phyloP scores from a whole-genome alignment of 1,284 basidiomycete species.

The Ustilago esculenta region DNA sequence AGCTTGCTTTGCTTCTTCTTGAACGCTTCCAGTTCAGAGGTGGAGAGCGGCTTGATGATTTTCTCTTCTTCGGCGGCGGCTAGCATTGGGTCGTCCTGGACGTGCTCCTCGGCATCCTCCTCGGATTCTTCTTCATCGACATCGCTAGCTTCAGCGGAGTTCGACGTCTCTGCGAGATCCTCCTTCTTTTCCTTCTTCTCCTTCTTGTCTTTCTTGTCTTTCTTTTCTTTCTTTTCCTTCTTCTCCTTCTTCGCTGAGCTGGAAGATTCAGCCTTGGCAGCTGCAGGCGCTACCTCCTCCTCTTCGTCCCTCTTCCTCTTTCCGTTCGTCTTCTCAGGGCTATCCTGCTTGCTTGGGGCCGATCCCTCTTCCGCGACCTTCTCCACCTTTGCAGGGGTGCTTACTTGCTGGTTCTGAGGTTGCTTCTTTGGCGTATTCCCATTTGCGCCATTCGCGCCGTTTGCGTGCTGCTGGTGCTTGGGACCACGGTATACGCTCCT shows the following conservation, averaged over 20 bases:
- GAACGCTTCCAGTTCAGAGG: constrained; percentile 57
- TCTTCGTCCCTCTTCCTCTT: constrained; percentile 33
- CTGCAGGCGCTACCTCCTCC: too few relatives aligned
- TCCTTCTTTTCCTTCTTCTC: constrained; percentile 66
- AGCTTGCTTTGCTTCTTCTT: constrained; percentile 60
- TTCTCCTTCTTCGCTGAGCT: constrained; percentile 21
- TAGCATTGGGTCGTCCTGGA: constrained; percentile 45
- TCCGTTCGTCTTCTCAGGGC: constrained; percentile 16
- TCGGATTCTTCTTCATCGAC: neutral
- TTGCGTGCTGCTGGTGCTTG: constrained; percentile 19
- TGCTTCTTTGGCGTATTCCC: constrained; percentile 19
- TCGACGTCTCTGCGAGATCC: neutral
- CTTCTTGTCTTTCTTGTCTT: constrained; percentile 19
- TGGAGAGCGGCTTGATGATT: constrained; percentile 49
- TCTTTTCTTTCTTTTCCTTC: constrained; percentile 47
- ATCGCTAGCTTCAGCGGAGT: neutral
- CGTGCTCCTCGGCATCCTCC: constrained; percentile 27
- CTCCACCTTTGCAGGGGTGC: constrained; percentile 2
- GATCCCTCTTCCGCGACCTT: neutral
- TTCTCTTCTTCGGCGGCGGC: constrained; percentile 30
- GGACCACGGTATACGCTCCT: constrained; percentile 49
- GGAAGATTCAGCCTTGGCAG: too few relatives aligned
- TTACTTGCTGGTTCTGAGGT: constrained; percentile 7
- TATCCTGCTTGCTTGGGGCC: constrained; percentile 15
- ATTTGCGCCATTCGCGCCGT: constrained; percentile 6